Evolutionary conservation across 805 yeast species (phyloP).

Genomic region (Clavispora phyllophila): DNA sequence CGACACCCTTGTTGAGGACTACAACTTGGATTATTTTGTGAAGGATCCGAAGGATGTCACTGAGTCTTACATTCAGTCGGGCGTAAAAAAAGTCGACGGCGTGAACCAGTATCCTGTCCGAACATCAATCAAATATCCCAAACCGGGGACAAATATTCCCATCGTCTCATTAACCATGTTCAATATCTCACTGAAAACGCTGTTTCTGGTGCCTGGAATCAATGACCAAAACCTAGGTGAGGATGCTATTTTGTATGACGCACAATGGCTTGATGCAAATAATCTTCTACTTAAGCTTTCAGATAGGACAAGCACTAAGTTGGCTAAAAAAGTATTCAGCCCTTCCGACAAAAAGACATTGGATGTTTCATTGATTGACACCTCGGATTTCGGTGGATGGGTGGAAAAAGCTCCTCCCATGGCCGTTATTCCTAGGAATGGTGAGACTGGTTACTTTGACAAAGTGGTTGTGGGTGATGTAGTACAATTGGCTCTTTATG

Average conservation of each 20-base stretch:
- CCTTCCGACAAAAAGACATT: slow-evolving; percentile 2
- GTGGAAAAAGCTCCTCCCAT: slow-evolving; percentile 17
- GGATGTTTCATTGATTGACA: slow-evolving; percentile 5
- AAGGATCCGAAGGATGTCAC: slow-evolving; percentile 20
- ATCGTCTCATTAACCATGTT: slow-evolving; percentile 42
- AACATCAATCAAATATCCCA: slow-evolving; percentile 57
- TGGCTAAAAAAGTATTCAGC: slow-evolving; percentile 12
- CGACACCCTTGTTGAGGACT: slow-evolving; percentile 54
- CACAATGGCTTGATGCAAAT: slow-evolving; percentile 15
- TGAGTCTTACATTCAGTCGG: slow-evolving; percentile 6
- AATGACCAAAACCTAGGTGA: slow-evolving; percentile 7
- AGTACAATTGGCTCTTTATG: slow-evolving; percentile 18
- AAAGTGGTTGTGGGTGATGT: slow-evolving; percentile 16
- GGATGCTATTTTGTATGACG: slow-evolving; percentile 19
- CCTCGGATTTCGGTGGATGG: slow-evolving; percentile 19
- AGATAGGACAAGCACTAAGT: slow-evolving; percentile 18
- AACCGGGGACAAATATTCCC: slow-evolving; percentile 67
- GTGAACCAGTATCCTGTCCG: slow-evolving; percentile 43
- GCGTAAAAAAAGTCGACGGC: slow-evolving; percentile 4
- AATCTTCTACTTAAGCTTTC: slow-evolving; percentile 15
- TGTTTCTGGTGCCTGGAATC: slow-evolving; percentile 14
- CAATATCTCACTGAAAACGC: slow-evolving; percentile 19
- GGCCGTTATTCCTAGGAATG: slow-evolving; percentile 6
- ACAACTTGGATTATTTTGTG: slow-evolving; percentile 49
- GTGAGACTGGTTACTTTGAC: slow-evolving; percentile 15